A percentile compares a stretch with the other conserved stretches of the same genome.
Evolutionary conservation across 257 asterid genomes (phyloP).

Genomic region (Solanum clarkiae): DNA sequence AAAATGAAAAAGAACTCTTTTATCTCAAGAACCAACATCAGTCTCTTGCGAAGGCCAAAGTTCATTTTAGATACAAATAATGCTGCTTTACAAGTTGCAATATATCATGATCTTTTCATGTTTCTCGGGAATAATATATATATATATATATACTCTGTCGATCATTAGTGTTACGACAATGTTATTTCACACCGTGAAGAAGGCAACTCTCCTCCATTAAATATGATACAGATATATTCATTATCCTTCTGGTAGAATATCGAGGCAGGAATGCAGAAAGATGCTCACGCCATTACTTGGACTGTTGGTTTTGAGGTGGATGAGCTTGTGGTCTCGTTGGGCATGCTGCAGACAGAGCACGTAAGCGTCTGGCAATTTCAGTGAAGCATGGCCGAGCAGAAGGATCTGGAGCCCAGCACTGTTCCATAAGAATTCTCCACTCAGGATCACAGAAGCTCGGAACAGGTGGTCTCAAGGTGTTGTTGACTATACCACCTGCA

Average conservation of each 20-base stretch:
- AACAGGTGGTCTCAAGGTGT: slow-evolving; percentile 70
- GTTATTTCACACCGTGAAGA: background rate
- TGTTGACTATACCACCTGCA: slow-evolving; percentile 85
- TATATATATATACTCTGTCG: background rate
- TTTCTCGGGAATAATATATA: background rate
- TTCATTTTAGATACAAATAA: background rate
- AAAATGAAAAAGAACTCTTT: background rate
- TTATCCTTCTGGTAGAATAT: background rate
- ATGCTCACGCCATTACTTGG: slow-evolving; percentile 21
- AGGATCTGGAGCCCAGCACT: slow-evolving; percentile 96
- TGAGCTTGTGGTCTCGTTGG: slow-evolving; percentile 30
- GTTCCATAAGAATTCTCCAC: slow-evolving; percentile 87
- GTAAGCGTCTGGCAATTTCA: slow-evolving; percentile 69
- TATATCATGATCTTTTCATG: background rate
- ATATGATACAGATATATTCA: background rate
- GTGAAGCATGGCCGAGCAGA: slow-evolving; percentile 67
- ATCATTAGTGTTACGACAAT: background rate
- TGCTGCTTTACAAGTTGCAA: slow-evolving; percentile 1
- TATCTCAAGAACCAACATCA: background rate
- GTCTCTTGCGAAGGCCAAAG: background rate
- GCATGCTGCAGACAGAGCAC: slow-evolving; percentile 49
- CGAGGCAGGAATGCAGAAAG: background rate
- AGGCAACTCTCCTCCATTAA: background rate
- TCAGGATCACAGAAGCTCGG: slow-evolving; percentile 70
- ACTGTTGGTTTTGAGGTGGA: slow-evolving; percentile 23